Conservation (phyloP, 495 filamentous ascomycete genomes). For the Penicillium canariense region DNA sequence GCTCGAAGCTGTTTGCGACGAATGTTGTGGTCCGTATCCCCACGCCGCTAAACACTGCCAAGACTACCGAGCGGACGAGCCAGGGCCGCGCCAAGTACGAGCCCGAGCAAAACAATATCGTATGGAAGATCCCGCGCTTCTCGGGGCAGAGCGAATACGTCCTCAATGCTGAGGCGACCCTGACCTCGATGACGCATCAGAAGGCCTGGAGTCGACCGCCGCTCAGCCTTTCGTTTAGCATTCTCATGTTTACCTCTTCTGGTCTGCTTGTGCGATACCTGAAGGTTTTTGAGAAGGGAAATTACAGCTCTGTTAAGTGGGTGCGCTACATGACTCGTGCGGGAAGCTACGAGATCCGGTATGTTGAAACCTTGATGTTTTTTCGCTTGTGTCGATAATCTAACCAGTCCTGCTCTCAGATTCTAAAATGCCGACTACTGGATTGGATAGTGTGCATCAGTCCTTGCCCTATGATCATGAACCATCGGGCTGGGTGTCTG, state of each 20-base stretch:
- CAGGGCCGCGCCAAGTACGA: slow-evolving; percentile 99
- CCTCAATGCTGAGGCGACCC: slow-evolving; percentile 85
- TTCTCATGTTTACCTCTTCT: slow-evolving; percentile 97
- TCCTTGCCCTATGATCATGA: slow-evolving; percentile 3
- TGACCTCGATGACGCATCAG: slow-evolving; percentile 97
- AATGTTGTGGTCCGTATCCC: slow-evolving; percentile 96
- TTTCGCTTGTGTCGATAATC: background rate
- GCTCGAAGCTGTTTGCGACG: slow-evolving; percentile 92
- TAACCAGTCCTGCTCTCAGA: background rate
- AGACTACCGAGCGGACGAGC: slow-evolving; percentile 86
- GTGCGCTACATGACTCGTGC: slow-evolving; percentile 99
- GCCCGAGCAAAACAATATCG: slow-evolving; percentile 94
- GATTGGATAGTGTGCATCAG: slow-evolving; percentile 7
- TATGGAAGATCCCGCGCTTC: slow-evolving; percentile 98
- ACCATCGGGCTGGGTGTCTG: slow-evolving; percentile 23
- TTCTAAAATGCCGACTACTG: slow-evolving; percentile 8
- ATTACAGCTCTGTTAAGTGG: slow-evolving; percentile 99
- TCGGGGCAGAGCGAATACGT: slow-evolving; percentile 95
- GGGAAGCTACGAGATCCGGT: slow-evolving; percentile 59
- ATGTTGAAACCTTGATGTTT: slow-evolving; percentile 14
- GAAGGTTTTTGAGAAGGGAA: slow-evolving; percentile 99
- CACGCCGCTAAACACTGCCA: slow-evolving; percentile 93
- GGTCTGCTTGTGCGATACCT: slow-evolving; percentile 91
- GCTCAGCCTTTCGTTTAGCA: slow-evolving; percentile 82
- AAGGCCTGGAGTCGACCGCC: slow-evolving; percentile 96